Base-by-base conservation (phyloP, 2,329 filamentous ascomycete species). In the Alternaria sp. region DNA sequence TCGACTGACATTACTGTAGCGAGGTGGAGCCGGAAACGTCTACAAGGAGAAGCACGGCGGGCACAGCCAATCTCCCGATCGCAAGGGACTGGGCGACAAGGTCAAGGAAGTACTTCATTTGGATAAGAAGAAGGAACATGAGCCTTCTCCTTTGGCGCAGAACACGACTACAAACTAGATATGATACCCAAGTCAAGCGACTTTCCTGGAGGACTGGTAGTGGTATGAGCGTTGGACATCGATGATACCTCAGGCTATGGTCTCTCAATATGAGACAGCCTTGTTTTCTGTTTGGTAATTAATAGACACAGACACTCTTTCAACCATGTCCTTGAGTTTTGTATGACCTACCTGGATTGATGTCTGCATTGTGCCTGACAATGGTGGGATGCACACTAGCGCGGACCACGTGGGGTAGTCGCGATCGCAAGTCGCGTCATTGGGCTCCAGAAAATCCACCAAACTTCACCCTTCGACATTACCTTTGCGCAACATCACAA, bases 21-120 rank as follows among this genome's bases (percentile, higher is more conserved):
- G 83, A 18, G 83, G 83, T 28, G 83, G 83, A 12, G 79, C 77
- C 37, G 83, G 83, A 26, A 85, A 85, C 67, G 77, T 83, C 18
- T 79, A 84, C 70, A 82, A 80, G 68, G 83, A 84, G 61, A 83
- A 83, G 69, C 83, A 82, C 61, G 81, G 82, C 33, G 82, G 82
- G n/a, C 82, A 84, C 64, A 80, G 75, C 63, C 71, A 76, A 28
- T 71, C 71, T 44, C 74, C 77, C 33, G 75, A 79, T n/a, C 70
- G 67, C 55, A 78, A 81, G 66, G 77, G 78, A 26, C 41, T 83
- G 30, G 66, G 78, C 59, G 82, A 83, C 18, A 84, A 84, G 77
- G 77, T 81, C 57, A 85, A 84, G 77, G 74, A 81, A 18, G 72
- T 72, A 18, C 72, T 82, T 23, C 72, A 76, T 51, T 65, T 79